Percentiles rank a stretch among this genome's conserved stretches.
Evolutionary conservation across 805 yeast species (phyloP).

Genomic region (Spathaspora arborariae): DNA sequence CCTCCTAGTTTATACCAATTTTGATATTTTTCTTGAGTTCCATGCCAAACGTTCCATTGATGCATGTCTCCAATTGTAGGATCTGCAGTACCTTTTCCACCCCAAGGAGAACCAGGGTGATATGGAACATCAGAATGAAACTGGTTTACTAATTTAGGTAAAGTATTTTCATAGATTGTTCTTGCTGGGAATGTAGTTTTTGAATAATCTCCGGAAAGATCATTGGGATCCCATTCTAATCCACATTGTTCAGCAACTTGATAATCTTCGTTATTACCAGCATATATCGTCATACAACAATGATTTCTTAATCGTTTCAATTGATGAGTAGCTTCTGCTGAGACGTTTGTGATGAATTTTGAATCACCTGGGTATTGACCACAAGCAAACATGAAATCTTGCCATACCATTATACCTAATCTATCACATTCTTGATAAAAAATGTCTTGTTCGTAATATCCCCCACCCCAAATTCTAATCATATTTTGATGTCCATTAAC

Average conservation of each 20-base stretch:
- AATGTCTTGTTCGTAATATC: constrained; percentile 38
- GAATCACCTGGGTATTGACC: constrained; percentile 48
- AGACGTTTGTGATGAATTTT: constrained; percentile 31
- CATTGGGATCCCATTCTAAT: constrained; percentile 24
- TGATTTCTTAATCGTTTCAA: constrained; percentile 38
- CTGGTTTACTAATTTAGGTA: constrained; percentile 32
- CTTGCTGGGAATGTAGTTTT: constrained; percentile 43
- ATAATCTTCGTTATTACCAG: constrained; percentile 49
- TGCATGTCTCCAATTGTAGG: constrained; percentile 47
- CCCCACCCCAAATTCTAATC: constrained; percentile 51
- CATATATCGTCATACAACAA: constrained; percentile 36
- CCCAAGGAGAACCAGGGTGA: constrained; percentile 50
- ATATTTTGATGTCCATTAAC: constrained; percentile 40
- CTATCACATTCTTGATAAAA: constrained; percentile 44
- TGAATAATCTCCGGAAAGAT: constrained; percentile 22
- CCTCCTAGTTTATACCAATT: constrained; percentile 46
- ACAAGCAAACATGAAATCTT: constrained; percentile 57
- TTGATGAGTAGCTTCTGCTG: constrained; percentile 35
- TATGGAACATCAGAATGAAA: constrained; percentile 27
- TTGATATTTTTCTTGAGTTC: constrained; percentile 46
- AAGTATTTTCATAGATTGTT: constrained; percentile 33
- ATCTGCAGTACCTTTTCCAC: constrained; percentile 34
- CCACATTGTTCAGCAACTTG: constrained; percentile 37
- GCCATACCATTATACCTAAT: constrained; percentile 48
- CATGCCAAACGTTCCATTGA: constrained; percentile 60